phyloP scores from a whole-genome alignment of 2,329 filamentous ascomycete genomes.

The Plenodomus lindquistii region DNA sequence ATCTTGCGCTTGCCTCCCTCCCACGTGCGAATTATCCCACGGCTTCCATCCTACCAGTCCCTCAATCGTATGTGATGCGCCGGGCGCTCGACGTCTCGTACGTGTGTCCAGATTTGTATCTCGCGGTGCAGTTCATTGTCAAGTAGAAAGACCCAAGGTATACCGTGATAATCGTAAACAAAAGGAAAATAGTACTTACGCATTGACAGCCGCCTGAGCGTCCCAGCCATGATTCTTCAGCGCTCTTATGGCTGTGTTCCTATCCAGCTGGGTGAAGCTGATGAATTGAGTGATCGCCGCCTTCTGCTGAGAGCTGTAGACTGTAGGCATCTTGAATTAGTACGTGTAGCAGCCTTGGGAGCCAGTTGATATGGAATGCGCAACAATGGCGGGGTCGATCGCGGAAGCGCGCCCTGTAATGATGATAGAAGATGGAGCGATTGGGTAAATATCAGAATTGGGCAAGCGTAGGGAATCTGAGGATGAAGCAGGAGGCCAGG shows the following conservation, averaged over 20 bases:
- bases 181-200: slow-evolving; percentile 44
- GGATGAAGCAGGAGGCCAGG: not conserved
- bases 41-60: not conserved
- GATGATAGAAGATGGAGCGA: not conserved
- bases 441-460: not conserved
- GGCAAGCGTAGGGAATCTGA: not conserved
- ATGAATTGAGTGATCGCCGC: slow-evolving; percentile 50
- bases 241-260: slow-evolving; percentile 49
- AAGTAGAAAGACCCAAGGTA: no score
- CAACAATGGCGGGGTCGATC: slow-evolving; percentile 6
- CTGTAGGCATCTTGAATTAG: slow-evolving; percentile 51
- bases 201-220: slow-evolving; percentile 49
- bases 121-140: not conserved
- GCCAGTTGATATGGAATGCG: slow-evolving; percentile 1
- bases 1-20: not conserved
- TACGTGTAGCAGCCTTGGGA: slow-evolving; percentile 1
- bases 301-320: slow-evolving; percentile 52
- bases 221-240: slow-evolving; percentile 54
- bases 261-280: slow-evolving; percentile 50
- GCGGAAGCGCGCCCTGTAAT: not conserved
- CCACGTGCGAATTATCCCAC: not conserved
- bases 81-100: not conserved
- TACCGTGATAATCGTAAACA: not conserved
- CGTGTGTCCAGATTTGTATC: not conserved
- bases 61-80: not conserved